Conservation (phyloP, 1,284 basidiomycete species). For the Moniliella sp. region DNA sequence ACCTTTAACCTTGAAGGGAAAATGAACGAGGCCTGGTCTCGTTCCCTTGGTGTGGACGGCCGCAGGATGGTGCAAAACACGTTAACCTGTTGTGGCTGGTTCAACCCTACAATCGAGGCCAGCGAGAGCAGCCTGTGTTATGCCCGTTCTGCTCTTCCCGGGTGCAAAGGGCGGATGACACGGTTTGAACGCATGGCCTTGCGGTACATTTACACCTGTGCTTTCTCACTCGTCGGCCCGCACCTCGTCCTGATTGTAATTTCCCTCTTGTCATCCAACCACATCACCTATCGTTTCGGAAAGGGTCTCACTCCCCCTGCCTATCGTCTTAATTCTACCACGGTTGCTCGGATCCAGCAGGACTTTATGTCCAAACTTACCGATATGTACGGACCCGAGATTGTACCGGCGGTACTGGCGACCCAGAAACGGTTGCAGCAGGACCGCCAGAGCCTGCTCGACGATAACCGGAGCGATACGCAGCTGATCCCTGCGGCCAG, state of each 20-base stretch:
- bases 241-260: constrained; percentile 2
- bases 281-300: constrained; percentile 5
- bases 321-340: too few species aligned
- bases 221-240: constrained; percentile 4
- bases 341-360: too few species aligned
- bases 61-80: constrained; percentile 47
- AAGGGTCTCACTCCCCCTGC: constrained; percentile 5
- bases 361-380: too few species aligned
- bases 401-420: too few species aligned
- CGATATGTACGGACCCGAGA: too few species aligned
- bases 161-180: constrained; percentile 32
- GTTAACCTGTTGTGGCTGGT: constrained; percentile 50
- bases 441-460: too few species aligned
- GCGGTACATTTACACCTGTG: constrained; percentile 1
- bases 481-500: too few species aligned
- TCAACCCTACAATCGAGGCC: constrained; percentile 46
- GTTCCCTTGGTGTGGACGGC: constrained; percentile 40
- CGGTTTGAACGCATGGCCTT: constrained; percentile 2
- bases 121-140: constrained; percentile 40
- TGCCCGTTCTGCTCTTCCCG: constrained; percentile 27
- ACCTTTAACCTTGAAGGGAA: constrained; percentile 54
- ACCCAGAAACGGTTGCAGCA: too few species aligned
- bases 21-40: constrained; percentile 50
- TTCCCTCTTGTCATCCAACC: constrained; percentile 4
- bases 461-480: too few species aligned